Conservation (phyloP, 2,329 filamentous ascomycete genomes). For the Elsinoe perseae region DNA sequence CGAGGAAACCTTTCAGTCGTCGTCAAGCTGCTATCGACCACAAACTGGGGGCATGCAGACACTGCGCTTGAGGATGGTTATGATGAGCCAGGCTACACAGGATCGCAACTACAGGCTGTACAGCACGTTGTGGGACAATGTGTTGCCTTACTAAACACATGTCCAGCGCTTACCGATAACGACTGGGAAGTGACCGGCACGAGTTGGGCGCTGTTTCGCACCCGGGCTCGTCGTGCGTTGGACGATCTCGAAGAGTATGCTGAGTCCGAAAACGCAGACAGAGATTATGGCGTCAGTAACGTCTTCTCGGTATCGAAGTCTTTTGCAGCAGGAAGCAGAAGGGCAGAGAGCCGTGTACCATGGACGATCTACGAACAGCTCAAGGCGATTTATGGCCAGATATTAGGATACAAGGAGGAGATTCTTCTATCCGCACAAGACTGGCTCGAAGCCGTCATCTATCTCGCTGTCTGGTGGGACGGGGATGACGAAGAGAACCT, state of each 20-base stretch:
- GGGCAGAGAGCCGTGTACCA: conserved; percentile 77
- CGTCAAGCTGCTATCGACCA: conserved; percentile 60
- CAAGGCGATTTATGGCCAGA: conserved; percentile 68
- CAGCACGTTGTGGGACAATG: conserved; percentile 63
- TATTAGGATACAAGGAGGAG: conserved; percentile 66
- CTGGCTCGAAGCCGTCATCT: conserved; percentile 84
- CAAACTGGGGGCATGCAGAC: conserved; percentile 70
- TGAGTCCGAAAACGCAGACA: conserved; percentile 57
- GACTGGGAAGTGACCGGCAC: conserved; percentile 78
- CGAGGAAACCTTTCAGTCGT: conserved; percentile 65
- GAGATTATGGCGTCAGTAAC: conserved; percentile 31
- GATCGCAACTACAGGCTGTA: conserved; percentile 69
- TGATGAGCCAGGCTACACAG: conserved; percentile 61
- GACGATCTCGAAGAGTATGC: conserved; percentile 69
- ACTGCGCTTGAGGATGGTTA: conserved; percentile 51
- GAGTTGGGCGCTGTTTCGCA: conserved; percentile 79
- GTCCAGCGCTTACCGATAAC: conserved; percentile 56
- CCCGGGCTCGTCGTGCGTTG: conserved; percentile 61
- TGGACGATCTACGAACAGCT: conserved; percentile 87
- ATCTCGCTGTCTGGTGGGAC: conserved; percentile 86
- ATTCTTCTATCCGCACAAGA: conserved; percentile 74
- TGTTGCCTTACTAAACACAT: conserved; percentile 61
- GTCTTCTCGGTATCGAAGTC: conserved; percentile 39
- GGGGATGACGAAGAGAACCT: conserved; percentile 56
- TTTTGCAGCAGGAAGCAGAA: conserved; percentile 58